phyloP scores from a whole-genome alignment of 1,284 basidiomycete species.

The Spongispora temasekensis region DNA sequence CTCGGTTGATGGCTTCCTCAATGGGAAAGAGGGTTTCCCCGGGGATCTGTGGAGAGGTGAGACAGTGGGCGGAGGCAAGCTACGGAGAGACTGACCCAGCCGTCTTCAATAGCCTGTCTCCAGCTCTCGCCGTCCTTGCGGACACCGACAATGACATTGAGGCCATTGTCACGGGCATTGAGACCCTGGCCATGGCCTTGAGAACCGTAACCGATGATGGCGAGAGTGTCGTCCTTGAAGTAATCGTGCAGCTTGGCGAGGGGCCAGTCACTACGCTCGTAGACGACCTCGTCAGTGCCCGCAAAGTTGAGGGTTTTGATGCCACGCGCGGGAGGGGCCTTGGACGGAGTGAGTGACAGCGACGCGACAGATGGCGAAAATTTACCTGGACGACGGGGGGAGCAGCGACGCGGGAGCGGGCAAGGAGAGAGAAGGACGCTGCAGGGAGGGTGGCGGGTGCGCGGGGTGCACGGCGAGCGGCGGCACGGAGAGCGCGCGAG shows the following conservation, averaged over 20 bases:
- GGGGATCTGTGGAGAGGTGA: slow-evolving; percentile 60
- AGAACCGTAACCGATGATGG: slow-evolving; percentile 99
- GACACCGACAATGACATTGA: slow-evolving; percentile 99
- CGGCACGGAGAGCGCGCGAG: slow-evolving; percentile 21
- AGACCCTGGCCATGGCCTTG: slow-evolving; percentile 98
- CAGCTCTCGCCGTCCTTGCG: slow-evolving; percentile 96
- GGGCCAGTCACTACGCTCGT: slow-evolving; percentile 99
- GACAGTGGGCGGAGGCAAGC: neutral
- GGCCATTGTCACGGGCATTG: slow-evolving; percentile 98
- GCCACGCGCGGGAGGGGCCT: slow-evolving; percentile 59
- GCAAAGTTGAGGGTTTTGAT: slow-evolving; percentile 99
- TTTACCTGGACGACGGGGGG: slow-evolving; percentile 47
- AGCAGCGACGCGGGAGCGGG: slow-evolving; percentile 49
- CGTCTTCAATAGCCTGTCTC: slow-evolving; percentile 95
- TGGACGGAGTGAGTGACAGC: slow-evolving; percentile 12
- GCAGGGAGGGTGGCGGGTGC: slow-evolving; percentile 36
- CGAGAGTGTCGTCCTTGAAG: slow-evolving; percentile 99
- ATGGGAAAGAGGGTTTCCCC: slow-evolving; percentile 99
- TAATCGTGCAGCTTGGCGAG: slow-evolving; percentile 97
- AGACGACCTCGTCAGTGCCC: slow-evolving; percentile 93
- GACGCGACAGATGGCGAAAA: slow-evolving; percentile 18
- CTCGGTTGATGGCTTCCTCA: slow-evolving; percentile 94
- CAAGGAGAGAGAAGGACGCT: slow-evolving; percentile 77
- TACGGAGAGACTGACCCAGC: slow-evolving; percentile 70
- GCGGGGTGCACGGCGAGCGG: slow-evolving; percentile 25